Base-by-base conservation (phyloP, 2,329 filamentous ascomycete genomes). In the Ilyonectria mors-panacis region DNA sequence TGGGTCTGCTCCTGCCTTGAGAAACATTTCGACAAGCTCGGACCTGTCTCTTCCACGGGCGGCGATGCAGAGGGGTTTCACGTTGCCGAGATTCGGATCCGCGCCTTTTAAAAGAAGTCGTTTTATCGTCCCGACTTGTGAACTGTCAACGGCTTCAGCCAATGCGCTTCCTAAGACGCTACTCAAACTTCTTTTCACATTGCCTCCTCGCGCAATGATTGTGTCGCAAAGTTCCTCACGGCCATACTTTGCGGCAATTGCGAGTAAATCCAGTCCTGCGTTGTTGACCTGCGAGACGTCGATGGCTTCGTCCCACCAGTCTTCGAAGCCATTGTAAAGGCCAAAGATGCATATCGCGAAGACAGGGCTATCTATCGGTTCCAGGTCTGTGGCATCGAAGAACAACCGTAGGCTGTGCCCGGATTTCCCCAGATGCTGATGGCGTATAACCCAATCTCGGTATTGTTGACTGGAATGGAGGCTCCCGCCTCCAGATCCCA, bases 241-340 rank as follows among this genome's bases (percentile, higher is more conserved):
- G 39, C 55, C 55, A 30, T 30, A 17, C 4, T 17, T 2, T 4
- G 39, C 26, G 12, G 62, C 55, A n/a, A 59, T n/a, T 15, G 37
- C 48, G 19, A 59, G 28, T 7, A 64, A 30, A 37, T 59, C 39
- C 15, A 21, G 23, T 35, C 28, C 47, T 6, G 15, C 2, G 4
- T 17, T 2, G 59, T 59, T 59, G n/a, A 30, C 37, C 30, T 39
- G 48, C 19, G 48, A 59, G 12, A 19, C 2, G 39, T 48, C 47
- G 19, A 64, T 37, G 30, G 47, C 55, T n/a, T 39, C 4, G 45
- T 54, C 55, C 55, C 55, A 54, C 62, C 62, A 64, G 4, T 54
- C 55, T n/a, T n/a, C 8, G 23, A 26, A 5, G 23, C 23, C 23
- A 26, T 26, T 26, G 23, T 4, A 26, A 26, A 26, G 23, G 23